Evolutionary conservation across 1,284 basidiomycete species (phyloP).

Genomic region (Tausonia pullulans): DNA sequence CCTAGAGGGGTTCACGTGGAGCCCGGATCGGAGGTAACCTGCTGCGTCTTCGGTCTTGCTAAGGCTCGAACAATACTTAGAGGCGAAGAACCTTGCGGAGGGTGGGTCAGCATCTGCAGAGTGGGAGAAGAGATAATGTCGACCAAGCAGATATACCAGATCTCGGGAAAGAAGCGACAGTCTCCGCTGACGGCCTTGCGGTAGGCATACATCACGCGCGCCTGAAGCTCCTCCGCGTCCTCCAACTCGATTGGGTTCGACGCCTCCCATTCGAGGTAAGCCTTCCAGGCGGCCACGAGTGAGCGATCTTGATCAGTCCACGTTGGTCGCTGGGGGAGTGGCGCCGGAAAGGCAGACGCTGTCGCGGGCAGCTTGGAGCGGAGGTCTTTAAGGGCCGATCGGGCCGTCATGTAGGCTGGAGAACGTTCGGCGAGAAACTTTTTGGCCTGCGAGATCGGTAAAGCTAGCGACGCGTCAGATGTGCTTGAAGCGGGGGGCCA

Average conservation of each 20-base stretch:
- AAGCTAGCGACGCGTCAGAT: background rate
- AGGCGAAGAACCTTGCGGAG: slow-evolving; percentile 40
- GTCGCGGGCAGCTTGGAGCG: slow-evolving; percentile 48
- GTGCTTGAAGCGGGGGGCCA: background rate
- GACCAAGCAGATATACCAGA: slow-evolving; percentile 51
- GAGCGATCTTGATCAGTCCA: slow-evolving; percentile 62
- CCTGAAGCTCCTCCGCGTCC: slow-evolving; percentile 55
- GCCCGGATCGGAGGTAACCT: slow-evolving; percentile 67
- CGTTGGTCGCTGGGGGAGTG: slow-evolving; percentile 60
- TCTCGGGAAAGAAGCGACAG: slow-evolving; percentile 89
- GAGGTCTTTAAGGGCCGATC: slow-evolving; percentile 74
- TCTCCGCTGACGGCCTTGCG: slow-evolving; percentile 70
- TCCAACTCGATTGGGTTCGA: slow-evolving; percentile 69
- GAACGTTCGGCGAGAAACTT: slow-evolving; percentile 83
- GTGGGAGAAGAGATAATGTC: no score
- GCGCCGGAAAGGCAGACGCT: slow-evolving; percentile 47
- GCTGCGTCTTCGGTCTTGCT: slow-evolving; percentile 72
- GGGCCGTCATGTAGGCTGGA: slow-evolving; percentile 83
- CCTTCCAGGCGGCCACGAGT: slow-evolving; percentile 74
- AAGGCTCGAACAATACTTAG: slow-evolving; percentile 60
- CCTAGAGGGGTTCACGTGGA: slow-evolving; percentile 80
- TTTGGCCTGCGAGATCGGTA: slow-evolving; percentile 51
- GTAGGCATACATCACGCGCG: slow-evolving; percentile 70
- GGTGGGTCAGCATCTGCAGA: no score
- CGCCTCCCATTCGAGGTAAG: slow-evolving; percentile 92